phyloP scores from a whole-genome alignment of 345 rosid species.

The Iberis pinnata region DNA sequence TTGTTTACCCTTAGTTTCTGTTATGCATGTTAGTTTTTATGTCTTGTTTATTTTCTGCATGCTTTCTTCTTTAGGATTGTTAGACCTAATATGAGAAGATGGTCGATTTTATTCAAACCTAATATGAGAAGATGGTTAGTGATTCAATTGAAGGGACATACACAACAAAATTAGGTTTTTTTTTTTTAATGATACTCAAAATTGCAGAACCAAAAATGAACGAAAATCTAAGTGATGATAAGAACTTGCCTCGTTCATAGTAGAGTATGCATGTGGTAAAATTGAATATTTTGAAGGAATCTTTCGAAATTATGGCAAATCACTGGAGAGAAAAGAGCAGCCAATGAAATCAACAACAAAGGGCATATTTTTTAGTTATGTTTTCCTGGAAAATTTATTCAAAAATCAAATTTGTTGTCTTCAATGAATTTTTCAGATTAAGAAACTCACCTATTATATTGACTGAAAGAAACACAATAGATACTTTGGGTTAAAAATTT shows the following conservation, averaged over 20 bases:
- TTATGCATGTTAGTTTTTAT: no score
- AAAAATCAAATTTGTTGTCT: conserved; percentile 4
- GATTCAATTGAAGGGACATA: no score
- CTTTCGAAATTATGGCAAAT: conserved; percentile 61
- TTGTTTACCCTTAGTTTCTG: no score
- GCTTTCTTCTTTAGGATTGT: no score
- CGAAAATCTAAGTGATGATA: not conserved
- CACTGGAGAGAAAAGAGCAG: conserved; percentile 33
- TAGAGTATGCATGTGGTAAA: conserved; percentile 73
- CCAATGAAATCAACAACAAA: not conserved
- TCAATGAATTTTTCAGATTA: no score
- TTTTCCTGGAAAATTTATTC: not conserved
- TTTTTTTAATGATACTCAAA: no score
- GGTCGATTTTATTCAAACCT: no score
- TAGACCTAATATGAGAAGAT: no score
- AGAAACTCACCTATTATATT: conserved; percentile 52
- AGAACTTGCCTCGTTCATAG: conserved; percentile 60
- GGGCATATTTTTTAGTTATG: conserved; percentile 20
- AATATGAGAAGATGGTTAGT: no score
- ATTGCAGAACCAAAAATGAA: conserved; percentile 10
- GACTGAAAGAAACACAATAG: conserved; percentile 77
- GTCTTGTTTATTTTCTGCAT: no score
- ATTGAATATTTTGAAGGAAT: conserved; percentile 72
- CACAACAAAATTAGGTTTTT: no score
- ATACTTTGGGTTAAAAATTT: no score